Base-by-base conservation (phyloP, 768 basidiomycete species). In the Coprinopsis strossmayeri region DNA sequence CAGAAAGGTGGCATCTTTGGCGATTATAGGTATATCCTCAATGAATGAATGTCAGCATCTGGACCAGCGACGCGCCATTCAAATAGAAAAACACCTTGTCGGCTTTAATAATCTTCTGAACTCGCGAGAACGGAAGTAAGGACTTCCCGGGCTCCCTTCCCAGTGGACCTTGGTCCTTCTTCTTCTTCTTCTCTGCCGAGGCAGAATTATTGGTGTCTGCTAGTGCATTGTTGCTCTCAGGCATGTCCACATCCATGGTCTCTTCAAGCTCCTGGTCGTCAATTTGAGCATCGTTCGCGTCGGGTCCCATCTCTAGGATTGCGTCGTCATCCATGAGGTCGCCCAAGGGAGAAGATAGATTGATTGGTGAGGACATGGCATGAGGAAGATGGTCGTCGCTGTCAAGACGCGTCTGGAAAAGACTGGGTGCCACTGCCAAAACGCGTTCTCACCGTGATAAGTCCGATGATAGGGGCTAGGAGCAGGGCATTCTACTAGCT, bases 101-200 rank as follows among this genome's bases (percentile, higher is more conserved):
- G 4, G 85, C 90, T 59, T 89, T 92, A 54, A 91, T 73, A 41
- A 93, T 89, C 66, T 74, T 82, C 63, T 91, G 90, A 34, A 94
- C 84, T 51, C 87, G 76, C 1, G 85, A 70, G 45, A 87, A 73
- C 0, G 91, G 91, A 39, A 92, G 66, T 18, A 86, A 53, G 1
- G 89, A 82, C 57, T 82, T 91, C 27, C 91, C 91, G 26, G 61
- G 61, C 49, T 67, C 68, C 32, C 70, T 60, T 12, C 54, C 58
- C 21, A 61, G 39, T 9, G 47, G 51, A 13, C 57, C 53, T 23
- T 61, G 57, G 35, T 65, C 64, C 48, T 61, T 64, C 51, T 52
- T 56, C 53, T 60, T 65, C 53, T 62, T 64, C 55, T 65, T 65
- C 37, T 51, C 52, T 23, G 53, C 44, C 21, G 17, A 42, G 27